A percentile compares a stretch with the other conserved stretches of the same genome.
Conservation (phyloP, 108 stramenopile species). For the Epithemia pelagica region DNA sequence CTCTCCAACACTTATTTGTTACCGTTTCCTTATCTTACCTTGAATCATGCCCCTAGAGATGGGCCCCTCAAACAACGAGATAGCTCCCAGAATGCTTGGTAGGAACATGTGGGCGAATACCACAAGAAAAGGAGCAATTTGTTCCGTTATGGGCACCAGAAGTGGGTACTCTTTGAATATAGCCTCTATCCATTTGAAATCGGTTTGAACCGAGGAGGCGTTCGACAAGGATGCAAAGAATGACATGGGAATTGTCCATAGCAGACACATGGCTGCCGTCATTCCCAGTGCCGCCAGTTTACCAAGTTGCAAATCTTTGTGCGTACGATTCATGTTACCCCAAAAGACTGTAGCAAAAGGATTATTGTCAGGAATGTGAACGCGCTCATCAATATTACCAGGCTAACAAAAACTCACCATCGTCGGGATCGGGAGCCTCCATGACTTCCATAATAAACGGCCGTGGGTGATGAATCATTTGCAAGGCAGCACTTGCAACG, state of each 20-base stretch:
- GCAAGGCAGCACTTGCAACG: conserved; percentile 25
- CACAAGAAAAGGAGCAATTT: conserved; percentile 35
- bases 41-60: conserved; percentile 23
- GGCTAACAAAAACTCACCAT: conserved; percentile 22
- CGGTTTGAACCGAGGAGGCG: conserved; percentile 19
- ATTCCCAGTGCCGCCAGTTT: conserved; percentile 33
- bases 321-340: conserved; percentile 46
- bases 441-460: conserved; percentile 36
- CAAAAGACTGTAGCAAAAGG: conserved; percentile 19
- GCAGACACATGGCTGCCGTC: conserved; percentile 39
- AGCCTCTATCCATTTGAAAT: conserved; percentile 25
- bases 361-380: no score
- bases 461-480: conserved; percentile 34
- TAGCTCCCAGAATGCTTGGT: conserved; percentile 18
- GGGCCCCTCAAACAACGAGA: conserved; percentile 33
- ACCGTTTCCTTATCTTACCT: no score
- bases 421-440: conserved; percentile 39
- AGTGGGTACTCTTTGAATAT: conserved; percentile 19
- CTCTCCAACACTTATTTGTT: no score
- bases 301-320: conserved; percentile 38
- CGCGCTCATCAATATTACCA: no score
- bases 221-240: conserved; percentile 49
- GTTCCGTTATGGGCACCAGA: conserved; percentile 22
- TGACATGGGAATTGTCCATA: conserved; percentile 60
- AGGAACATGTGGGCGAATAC: conserved; percentile 28